Base-by-base conservation (phyloP, 306 rosid genomes). In the Herpetospermum pedunculosum region DNA sequence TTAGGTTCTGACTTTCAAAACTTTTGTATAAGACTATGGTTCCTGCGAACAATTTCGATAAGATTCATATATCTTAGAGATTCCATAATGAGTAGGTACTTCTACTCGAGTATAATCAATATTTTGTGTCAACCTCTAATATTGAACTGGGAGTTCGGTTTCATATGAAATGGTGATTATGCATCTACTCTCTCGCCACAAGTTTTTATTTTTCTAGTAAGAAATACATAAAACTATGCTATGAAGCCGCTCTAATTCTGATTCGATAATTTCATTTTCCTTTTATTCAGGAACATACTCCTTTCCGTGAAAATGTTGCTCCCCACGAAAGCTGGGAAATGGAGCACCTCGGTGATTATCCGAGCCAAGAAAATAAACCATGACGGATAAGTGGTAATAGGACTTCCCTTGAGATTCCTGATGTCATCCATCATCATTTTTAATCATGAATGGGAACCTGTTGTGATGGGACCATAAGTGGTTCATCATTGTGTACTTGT, bases 261-360 rank as follows among this genome's bases (percentile, higher is more conserved):
- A 12, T 40, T 43, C 8, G 2, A 68, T 7, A 40, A 23, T 25
- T 23, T 43, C 26, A 13, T 2, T 40, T 40, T 41, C 35, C 12
- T 28, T 34, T 87, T 79, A 78, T 80, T 77, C 96, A 92, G 98
- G 84, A 88, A 76, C 89, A 90, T 52, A 81, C 76, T 78, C 96
- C 98, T 77, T 85, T 85, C 41, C 84, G 87, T 75, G 84, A 84
- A 53, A 82, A 87, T 48, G 87, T 87, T 25, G 90, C 98, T 59
- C 73, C 96, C 65, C 89, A 82, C 72, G 97, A 88, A 80, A 88
- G 88, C 96, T 92, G 98, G 98, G 81, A 88, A 88, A 82, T 49
- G 89, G 87, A 90, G 76, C 90, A 84, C 67, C 84, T 87, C 53
- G 96, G 87, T 18, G 78, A 83, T 75, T 82, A 84, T 81, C 82